These are phyloP conservation scores for Hamamelis virginiana DNA, from an alignment of 164 flowering plant genomes.

Conservation along the genomic window DNA sequence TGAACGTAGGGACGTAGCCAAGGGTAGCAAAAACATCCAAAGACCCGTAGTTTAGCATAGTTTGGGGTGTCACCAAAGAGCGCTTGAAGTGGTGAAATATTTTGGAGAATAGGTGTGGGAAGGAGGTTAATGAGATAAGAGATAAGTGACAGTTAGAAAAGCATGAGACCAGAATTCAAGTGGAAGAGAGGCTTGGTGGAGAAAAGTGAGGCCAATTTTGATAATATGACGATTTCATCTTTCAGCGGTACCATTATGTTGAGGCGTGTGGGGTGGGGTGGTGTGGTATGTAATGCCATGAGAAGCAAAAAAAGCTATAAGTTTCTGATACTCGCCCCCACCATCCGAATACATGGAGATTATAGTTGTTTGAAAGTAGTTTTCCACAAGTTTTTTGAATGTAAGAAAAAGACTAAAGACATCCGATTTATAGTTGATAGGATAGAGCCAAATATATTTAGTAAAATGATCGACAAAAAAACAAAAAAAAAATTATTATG, in stretches of 20 bases:
- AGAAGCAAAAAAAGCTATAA: not conserved
- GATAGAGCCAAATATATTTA: constrained; percentile 8
- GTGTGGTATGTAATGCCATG: constrained; percentile 1
- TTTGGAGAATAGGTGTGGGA: not conserved
- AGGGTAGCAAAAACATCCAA: constrained; percentile 8
- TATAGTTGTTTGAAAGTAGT: not conserved
- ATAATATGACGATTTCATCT: constrained; percentile 6
- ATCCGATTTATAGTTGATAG: not conserved
- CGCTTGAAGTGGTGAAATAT: not conserved
- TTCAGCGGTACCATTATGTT: constrained; percentile 8
- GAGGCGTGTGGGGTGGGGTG: constrained; percentile 12
- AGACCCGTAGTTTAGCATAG: not conserved
- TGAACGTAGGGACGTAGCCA: not conserved
- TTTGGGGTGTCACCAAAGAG: not conserved
- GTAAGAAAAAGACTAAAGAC: not conserved
- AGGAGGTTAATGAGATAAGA: constrained; percentile 7
- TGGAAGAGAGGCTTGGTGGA: constrained; percentile 4
- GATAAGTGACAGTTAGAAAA: not conserved
- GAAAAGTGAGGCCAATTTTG: constrained; percentile 8
- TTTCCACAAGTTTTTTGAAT: not conserved
- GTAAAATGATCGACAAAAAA: constrained; percentile 8
- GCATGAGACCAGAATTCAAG: not conserved
- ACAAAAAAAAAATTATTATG: not conserved
- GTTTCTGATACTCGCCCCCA: constrained; percentile 2
- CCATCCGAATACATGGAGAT: not conserved